Base-by-base conservation (phyloP, 2,329 filamentous ascomycete species). In the Neofusicoccum ribis region DNA sequence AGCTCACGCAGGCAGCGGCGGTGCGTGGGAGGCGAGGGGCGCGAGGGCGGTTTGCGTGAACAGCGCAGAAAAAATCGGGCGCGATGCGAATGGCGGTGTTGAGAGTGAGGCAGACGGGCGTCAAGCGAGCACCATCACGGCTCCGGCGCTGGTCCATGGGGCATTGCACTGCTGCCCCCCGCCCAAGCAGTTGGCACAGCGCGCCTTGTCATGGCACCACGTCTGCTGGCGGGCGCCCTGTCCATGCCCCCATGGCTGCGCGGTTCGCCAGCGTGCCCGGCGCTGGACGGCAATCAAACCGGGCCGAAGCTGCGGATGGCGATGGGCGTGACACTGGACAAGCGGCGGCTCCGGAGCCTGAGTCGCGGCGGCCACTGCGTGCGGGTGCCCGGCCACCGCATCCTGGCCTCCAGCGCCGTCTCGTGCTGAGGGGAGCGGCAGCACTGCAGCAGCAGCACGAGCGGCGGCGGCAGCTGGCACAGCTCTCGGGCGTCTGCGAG, bases 301-400 rank as follows among this genome's bases (percentile, higher is more conserved):
- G 56, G 56, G 56, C 56, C 56, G 56, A 60, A 60, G 56, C 56
- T 60, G 56, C 43, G 56, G 56, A 60, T 47, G 56, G 56, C 20
- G 56, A 60, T 60, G 43, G 17, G 56, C 56, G 56, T 58, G 56
- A 59, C 56, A 59, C 15, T 46, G 56, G 56, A 59, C 56, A 59
- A 46, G 56, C 56, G 56, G 56, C 39, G 56, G 56, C 56, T 47
- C 56, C 56, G 17, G 41, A 37, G 17, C 41, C 56, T 60, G 56
- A 60, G 56, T 60, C 56, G 37, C 51, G n/a, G 51, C n/a, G 51
- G 51, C 37, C 36, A 44, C 34, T n/a, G 56, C 43, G 43, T 60
- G 56, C 56, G 56, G 56, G 12, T 36, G 43, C 17, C 41, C 3
- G 56, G 56, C 56, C 56, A 60, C 15, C 27, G 36, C 56, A 60